These are phyloP conservation scores for Colletotrichum karsti DNA, from an alignment of 2,329 filamentous ascomycete species.

Conservation along the genomic window DNA sequence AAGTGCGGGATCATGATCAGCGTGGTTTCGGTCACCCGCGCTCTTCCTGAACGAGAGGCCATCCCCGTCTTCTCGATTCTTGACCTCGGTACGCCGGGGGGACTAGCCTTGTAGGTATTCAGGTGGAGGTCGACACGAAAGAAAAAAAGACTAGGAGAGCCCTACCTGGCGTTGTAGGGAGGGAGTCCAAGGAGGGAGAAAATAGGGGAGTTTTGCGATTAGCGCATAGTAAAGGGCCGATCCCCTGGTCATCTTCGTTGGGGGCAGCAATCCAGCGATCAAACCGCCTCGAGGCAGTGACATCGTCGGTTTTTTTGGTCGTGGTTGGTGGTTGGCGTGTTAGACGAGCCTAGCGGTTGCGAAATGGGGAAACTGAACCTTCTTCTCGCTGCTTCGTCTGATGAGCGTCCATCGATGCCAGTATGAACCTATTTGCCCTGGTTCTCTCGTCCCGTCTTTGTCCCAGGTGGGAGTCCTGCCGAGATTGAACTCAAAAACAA, in stretches of 20 bases:
- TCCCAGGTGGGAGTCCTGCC: conserved; percentile 4
- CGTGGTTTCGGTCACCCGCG: not conserved
- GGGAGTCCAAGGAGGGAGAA: not conserved
- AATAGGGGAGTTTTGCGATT: not conserved
- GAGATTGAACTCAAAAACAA: conserved; percentile 20
- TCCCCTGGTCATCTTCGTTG: not conserved
- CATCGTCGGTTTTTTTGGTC: not conserved
- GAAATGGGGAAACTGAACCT: not conserved
- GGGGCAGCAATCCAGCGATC: not conserved
- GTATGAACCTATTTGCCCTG: not conserved
- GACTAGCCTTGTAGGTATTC: not conserved
- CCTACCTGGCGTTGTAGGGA: not conserved
- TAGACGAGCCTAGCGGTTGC: not conserved
- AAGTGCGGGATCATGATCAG: conserved; percentile 24
- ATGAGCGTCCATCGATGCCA: not conserved
- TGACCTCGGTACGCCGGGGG: conserved; percentile 16
- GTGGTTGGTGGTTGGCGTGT: not conserved
- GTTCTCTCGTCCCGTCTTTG: conserved; percentile 3
- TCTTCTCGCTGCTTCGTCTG: not conserved
- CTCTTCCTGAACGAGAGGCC: conserved; percentile 15
- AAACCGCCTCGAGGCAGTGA: conserved; percentile 7
- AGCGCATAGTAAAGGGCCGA: not conserved
- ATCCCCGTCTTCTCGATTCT: conserved; percentile 10
- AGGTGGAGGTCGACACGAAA: not conserved
- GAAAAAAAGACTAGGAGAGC: not conserved